Percentiles rank a stretch among this genome's conserved stretches.
phyloP scores from a whole-genome alignment of 192 early-diverging fungal species.

The Geranomyces variabilis region DNA sequence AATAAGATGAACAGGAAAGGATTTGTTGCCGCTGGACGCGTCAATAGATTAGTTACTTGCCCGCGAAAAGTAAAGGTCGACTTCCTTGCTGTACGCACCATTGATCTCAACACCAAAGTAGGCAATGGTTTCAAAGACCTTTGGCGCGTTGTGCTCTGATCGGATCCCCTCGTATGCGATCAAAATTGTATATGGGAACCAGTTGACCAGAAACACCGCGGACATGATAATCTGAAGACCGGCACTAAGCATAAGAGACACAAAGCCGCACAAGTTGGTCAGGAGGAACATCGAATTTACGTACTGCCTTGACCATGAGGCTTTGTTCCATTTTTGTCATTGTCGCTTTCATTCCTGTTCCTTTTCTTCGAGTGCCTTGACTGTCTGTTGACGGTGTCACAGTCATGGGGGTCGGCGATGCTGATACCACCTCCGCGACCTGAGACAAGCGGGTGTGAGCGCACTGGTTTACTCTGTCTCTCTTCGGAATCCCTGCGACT shows the following conservation, averaged over 20 bases:
- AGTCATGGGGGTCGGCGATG: background rate
- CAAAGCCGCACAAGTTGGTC: too few relatives aligned
- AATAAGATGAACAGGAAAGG: background rate
- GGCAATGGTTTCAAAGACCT: background rate
- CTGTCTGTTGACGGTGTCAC: background rate
- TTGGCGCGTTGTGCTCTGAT: background rate
- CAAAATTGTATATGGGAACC: background rate
- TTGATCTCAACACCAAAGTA: slow-evolving; percentile 4
- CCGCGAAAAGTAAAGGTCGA: too few relatives aligned
- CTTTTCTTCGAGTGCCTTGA: background rate
- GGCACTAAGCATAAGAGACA: too few relatives aligned
- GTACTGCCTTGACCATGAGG: background rate
- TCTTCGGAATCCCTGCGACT: background rate
- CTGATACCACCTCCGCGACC: background rate
- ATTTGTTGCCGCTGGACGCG: background rate
- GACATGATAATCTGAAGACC: background rate
- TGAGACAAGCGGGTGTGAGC: too few relatives aligned
- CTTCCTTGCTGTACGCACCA: background rate
- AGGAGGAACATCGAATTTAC: too few relatives aligned
- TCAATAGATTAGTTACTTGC: too few relatives aligned
- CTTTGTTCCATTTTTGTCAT: background rate
- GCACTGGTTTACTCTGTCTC: background rate
- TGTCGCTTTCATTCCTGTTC: background rate
- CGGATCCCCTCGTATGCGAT: background rate
- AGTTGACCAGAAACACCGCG: background rate